phyloP scores from a whole-genome alignment of 2,329 filamentous ascomycete species.

The Orbilia blumenaviensis region DNA sequence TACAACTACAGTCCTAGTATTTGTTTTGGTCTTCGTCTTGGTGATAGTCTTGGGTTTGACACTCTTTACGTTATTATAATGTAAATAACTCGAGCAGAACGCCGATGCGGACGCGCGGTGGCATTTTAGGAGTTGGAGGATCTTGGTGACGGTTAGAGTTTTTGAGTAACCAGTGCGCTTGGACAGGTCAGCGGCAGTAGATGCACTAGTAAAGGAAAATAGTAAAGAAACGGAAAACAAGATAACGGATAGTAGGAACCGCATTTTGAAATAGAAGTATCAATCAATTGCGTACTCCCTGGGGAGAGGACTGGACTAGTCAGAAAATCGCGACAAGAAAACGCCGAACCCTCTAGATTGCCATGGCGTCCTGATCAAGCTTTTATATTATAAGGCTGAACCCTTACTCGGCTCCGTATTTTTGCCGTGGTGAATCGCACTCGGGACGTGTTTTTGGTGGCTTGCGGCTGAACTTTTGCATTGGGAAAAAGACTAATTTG shows the following conservation, averaged over 20 bases:
- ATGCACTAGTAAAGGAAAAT: background rate
- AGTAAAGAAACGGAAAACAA: background rate
- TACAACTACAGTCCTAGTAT: background rate
- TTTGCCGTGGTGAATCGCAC: background rate
- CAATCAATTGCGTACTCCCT: background rate
- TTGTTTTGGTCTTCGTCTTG: conserved; percentile 17
- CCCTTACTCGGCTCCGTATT: background rate
- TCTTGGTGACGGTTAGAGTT: conserved; percentile 9
- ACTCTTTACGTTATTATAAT: background rate
- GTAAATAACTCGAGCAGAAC: conserved; percentile 20
- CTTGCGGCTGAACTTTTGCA: conserved; percentile 2
- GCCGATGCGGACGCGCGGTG: background rate
- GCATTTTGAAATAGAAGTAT: background rate
- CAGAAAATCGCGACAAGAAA: background rate
- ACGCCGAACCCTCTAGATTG: background rate
- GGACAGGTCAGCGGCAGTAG: background rate
- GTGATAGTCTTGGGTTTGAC: conserved; percentile 8
- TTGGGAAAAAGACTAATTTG: background rate
- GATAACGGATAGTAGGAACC: background rate
- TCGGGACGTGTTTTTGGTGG: conserved; percentile 1
- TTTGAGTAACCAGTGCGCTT: conserved; percentile 11
- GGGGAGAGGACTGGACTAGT: too few relatives aligned
- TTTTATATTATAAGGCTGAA: conserved; percentile 15
- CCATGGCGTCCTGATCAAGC: background rate
- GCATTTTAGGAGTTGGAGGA: conserved; percentile 28